Conservation (phyloP, 768 basidiomycete genomes). For the Termitomyces sp. region DNA sequence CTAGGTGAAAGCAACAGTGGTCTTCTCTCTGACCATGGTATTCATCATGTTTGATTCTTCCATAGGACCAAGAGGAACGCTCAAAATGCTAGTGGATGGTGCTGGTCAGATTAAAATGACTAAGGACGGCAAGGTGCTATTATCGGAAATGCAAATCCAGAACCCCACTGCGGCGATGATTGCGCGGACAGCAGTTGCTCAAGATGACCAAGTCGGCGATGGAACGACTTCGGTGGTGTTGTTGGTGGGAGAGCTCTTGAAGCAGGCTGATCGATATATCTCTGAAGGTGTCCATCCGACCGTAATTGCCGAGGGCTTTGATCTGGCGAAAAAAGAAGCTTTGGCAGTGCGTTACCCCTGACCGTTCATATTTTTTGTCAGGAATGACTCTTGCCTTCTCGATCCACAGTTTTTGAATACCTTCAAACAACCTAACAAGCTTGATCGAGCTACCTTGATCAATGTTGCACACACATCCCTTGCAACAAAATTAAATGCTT, state of each 20-base stretch:
- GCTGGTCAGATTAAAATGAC: constrained; percentile 99
- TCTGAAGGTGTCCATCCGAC: constrained; percentile 98
- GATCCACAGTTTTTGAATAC: constrained; percentile 81
- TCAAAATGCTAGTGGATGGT: constrained; percentile 99
- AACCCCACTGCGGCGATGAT: constrained; percentile 99
- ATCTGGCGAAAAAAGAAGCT: constrained; percentile 96
- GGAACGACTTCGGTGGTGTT: constrained; percentile 97
- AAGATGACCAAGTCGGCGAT: constrained; percentile 99
- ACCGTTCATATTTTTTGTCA: constrained; percentile 6
- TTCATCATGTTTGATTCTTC: constrained; percentile 11
- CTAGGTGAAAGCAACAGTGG: constrained; percentile 56
- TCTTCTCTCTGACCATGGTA: not conserved
- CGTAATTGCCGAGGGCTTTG: constrained; percentile 92
- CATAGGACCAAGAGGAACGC: constrained; percentile 89
- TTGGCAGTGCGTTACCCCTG: constrained; percentile 57
- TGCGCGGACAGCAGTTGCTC: constrained; percentile 95
- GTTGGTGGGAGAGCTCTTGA: constrained; percentile 91
- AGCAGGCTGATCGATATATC: constrained; percentile 97
- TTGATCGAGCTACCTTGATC: constrained; percentile 90
- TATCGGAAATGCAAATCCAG: constrained; percentile 99
- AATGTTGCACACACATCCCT: constrained; percentile 95
- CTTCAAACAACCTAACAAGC: constrained; percentile 74
- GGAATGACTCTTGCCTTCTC: constrained; percentile 5
- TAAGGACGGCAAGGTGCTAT: constrained; percentile 97
- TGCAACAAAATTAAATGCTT: constrained; percentile 83